Conservation (phyloP, 1,284 basidiomycete genomes). For the Gymnopus androsaceus region DNA sequence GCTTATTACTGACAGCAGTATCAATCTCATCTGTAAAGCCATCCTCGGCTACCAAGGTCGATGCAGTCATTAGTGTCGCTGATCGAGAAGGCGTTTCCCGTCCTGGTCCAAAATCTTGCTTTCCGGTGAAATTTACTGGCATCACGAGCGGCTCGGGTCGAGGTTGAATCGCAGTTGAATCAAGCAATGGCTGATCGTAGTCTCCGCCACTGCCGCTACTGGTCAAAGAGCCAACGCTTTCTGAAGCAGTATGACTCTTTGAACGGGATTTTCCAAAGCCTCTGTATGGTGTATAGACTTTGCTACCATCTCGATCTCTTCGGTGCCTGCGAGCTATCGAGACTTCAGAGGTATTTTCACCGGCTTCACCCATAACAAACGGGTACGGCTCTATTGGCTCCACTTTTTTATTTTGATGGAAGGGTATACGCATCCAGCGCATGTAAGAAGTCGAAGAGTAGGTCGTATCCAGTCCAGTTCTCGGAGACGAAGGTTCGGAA, state of each 20-base stretch:
- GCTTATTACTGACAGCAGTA: neutral
- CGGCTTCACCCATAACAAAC: neutral
- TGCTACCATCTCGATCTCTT: neutral
- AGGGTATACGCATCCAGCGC: neutral
- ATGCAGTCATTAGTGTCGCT: constrained; percentile 20
- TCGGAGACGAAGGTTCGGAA: constrained; percentile 21
- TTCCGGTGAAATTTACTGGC: neutral
- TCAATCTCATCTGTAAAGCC: constrained; percentile 15
- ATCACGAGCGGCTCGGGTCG: neutral
- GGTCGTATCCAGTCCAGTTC: neutral
- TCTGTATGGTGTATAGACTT: constrained; percentile 10
- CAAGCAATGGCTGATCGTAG: neutral
- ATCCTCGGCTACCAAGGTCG: constrained; percentile 29
- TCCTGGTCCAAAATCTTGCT: no score
- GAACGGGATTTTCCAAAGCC: constrained; percentile 12
- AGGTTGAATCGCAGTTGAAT: no score
- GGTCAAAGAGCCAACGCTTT: neutral
- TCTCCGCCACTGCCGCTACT: neutral
- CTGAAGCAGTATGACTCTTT: neutral
- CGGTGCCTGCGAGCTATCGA: neutral
- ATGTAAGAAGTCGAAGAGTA: neutral
- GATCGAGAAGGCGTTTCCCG: constrained; percentile 16
- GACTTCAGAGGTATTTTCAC: neutral
- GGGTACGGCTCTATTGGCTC: constrained; percentile 1
- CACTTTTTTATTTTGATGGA: neutral